Evolutionary conservation across 257 asterid genomes (phyloP).

Genomic region (Nicotiana tabacum): DNA sequence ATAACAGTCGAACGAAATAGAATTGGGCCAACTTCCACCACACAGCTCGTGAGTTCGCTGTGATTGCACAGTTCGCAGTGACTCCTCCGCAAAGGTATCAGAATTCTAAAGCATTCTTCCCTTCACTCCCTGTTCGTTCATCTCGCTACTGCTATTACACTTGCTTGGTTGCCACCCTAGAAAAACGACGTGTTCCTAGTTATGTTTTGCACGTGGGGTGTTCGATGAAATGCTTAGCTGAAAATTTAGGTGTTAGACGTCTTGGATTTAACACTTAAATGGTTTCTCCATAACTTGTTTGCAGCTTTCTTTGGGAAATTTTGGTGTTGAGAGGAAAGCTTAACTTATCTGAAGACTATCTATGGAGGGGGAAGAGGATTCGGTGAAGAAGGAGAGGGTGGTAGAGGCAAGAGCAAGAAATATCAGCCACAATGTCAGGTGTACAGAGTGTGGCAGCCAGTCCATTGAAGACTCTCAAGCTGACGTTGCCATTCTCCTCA

Average conservation of each 20-base stretch:
- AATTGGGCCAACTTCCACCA: no score
- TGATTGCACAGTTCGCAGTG: background rate
- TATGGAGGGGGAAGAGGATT: constrained; percentile 60
- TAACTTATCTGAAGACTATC: background rate
- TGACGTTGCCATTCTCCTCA: constrained; percentile 80
- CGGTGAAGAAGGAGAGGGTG: constrained; percentile 48
- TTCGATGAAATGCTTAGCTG: background rate
- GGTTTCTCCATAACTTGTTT: background rate
- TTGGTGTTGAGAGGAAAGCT: background rate
- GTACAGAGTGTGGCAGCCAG: constrained; percentile 96
- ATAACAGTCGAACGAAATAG: no score
- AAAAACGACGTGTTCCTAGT: background rate
- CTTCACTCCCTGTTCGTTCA: background rate
- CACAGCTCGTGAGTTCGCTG: background rate
- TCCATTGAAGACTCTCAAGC: constrained; percentile 98
- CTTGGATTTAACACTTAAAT: background rate
- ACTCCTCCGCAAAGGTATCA: background rate
- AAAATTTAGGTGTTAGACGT: background rate
- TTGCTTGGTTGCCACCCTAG: background rate
- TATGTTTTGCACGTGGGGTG: background rate
- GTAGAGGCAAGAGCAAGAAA: constrained; percentile 89
- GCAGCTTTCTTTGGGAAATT: background rate
- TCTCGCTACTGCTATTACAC: background rate
- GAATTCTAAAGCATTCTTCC: background rate
- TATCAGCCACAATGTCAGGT: constrained; percentile 91